Evolutionary conservation across 2,329 filamentous ascomycete species (phyloP), one percentile per base, ranked within the genome.

Genomic region (Byssoonygena ceratinophila): DNA sequence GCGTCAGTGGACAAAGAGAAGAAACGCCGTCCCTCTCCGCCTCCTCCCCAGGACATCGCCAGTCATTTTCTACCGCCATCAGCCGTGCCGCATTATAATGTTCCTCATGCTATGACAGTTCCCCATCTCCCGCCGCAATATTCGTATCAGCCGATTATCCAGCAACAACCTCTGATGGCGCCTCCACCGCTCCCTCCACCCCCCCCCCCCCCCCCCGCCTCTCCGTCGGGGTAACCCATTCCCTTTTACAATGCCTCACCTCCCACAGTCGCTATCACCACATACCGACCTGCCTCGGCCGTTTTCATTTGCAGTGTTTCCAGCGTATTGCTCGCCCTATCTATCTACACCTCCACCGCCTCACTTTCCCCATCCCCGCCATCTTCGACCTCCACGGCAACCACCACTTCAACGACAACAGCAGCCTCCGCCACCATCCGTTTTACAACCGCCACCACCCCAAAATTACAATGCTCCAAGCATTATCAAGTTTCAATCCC

Each of bases 1-100:
- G 74, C 78, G 4, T 78, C 78, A 2, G 78, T 82, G 39, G 78
- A 81, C 57, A 80, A 79, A 59, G 76, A 79, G 59, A 73, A 73
- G 64, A 74, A 74, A 59, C 77, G 79, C 65, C 64, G 69, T 34
- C 69, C 69, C 20, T 71, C 69, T 40, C 68, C 69, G 53, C 69
- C 69, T 54, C 69, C 69, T 31, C 64, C 66, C 34, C 62, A 54
- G 27, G 39, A 64, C 62, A 39, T 57, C 59, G 31, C 58, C 5
- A 52, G 59, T 20, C 68, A 67, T 50, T 68, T 70, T 49, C 66
- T 69, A 51, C 63, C 67, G 14, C 60, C 67, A 5, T 61, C 66
- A 20, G 54, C 63, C 4, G 32, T 40, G 11, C 63, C 63, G 53
- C 62, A 63, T 12, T 70, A 69, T 56, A 60, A 60, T 43, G 58